Base-by-base conservation (phyloP, 179 eudicot species). In the Vitellaria paradoxa region DNA sequence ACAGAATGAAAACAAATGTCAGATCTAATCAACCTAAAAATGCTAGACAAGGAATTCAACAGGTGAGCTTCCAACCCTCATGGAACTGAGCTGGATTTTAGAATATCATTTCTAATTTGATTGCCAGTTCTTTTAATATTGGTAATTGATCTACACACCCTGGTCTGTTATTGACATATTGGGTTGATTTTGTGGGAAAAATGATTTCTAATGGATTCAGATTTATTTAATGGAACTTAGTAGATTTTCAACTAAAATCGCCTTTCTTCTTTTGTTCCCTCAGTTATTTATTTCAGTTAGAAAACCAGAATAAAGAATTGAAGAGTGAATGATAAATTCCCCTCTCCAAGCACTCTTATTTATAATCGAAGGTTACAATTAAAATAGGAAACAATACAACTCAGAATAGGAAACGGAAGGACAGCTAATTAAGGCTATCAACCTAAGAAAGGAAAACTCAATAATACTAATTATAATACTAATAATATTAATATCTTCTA, bases 1-100 rank as follows among this genome's bases (percentile, higher is more conserved):
- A 81, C 76, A 85, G 86, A 78, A 76, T 74, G 71, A 86, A 81
- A 81, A 70, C 74, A 24, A 84, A 72, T 60, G 84, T 80, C 65
- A 84, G 87, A 84, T 84, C 89, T 78, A 89, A 92, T 86, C 96
- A 87, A 76, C 98, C 99, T 21, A 86, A 84, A 80, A 91, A 88
- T 90, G 92, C 96, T 76, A 89, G 84, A 65, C 98, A 92, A 82
- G 99, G 99, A 78, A 77, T 96, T 75, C 87, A 80, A 77, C 99
- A 90, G 99, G 99, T 91, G 55, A 76, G 47, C 14, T 62, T 61
- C 68, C 67, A 42, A 12, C 50, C 55, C 40, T n/a, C 53, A 60
- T 61, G 4, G 15, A 60, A 59, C 52, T 73, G 10, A 18, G 23
- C 18, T 40, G 42, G 21, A 67, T 56, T n/a, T 18, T 67, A 37